Base-by-base conservation (phyloP, 441 rosid species). In the Capsella rubella region DNA sequence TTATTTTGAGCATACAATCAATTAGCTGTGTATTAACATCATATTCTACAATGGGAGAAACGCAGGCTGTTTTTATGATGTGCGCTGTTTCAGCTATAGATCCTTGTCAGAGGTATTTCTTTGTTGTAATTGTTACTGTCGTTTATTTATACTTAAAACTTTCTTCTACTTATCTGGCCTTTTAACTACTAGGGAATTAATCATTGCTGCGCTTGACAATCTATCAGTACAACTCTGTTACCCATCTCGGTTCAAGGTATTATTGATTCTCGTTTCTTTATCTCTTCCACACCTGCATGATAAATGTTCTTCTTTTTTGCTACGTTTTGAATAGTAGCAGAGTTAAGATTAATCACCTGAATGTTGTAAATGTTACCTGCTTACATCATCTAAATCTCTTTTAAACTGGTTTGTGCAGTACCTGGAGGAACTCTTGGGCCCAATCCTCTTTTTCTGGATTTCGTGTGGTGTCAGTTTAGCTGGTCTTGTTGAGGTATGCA, bases 31-130 rank as follows among this genome's bases (percentile, higher is more conserved):
- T 76, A 37, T 34, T 70, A 64, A 70, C 67, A 65, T 71, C 32
- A 8, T 64, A 32, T 35, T 64, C 54, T 13, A 47, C 64, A 40
- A 43, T 70, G 76, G 63, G 61, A 28, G 50, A 29, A 70, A 75
- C 81, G 79, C 93, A 96, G 99, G 97, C 96, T 52, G 86, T 96
- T 80, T 96, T 93, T 83, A 93, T 87, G 92, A 84, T 93, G 62
- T 89, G 94, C 74, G 94, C 81, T 68, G 58, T 93, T 81, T 90
- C 97, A 78, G 97, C 99, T 54, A 80, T 89, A 52, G 90, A 93
- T 73, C 92, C 96, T 78, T 78, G 85, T 80, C 97, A 91, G 67
- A 91, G 98, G 99, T 96, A 85, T 39, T 18, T 62, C 62, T 59
- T 66, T 67, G 63, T 59, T 52, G 46, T 66, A 53, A 63, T 21